Evolutionary conservation across 1,284 basidiomycete genomes (phyloP).

Genomic region (Pisolithus thermaeus): DNA sequence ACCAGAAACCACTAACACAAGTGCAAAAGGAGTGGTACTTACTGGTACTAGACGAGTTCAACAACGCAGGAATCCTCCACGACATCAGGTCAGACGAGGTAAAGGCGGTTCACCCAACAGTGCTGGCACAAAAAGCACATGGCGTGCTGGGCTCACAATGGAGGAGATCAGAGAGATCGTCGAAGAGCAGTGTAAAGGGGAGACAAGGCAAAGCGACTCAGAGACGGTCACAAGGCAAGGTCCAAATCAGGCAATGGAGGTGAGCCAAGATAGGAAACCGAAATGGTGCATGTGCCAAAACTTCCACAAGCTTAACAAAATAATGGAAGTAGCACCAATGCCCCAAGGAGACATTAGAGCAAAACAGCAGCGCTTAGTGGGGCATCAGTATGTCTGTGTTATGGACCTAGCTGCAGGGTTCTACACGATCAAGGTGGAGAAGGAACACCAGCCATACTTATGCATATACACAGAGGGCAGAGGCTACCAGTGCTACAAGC

Average conservation of each 20-base stretch:
- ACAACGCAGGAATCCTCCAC: not conserved
- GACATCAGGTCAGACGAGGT: conserved; percentile 1
- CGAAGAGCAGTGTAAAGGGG: not conserved
- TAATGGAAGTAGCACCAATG: not conserved
- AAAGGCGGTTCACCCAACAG: not conserved
- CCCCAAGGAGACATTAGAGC: no score
- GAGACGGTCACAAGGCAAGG: no score
- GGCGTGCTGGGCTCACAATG: not conserved
- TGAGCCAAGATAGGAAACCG: not conserved
- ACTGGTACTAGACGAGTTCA: not conserved
- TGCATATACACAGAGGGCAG: no score
- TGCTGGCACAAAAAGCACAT: conserved; percentile 5
- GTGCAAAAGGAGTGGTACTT: conserved; percentile 1
- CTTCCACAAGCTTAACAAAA: not conserved
- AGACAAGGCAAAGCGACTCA: no score
- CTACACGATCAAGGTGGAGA: no score
- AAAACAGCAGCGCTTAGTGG: no score
- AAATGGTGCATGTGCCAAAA: conserved; percentile 2
- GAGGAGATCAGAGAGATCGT: conserved; percentile 1
- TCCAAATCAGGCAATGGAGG: no score
- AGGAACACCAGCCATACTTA: no score
- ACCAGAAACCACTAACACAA: not conserved
- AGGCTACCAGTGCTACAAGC: no score
- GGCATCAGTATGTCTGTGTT: no score
- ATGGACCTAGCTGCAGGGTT: no score